Percentiles rank a stretch among this genome's conserved stretches.
phyloP scores from a whole-genome alignment of 164 flowering plant species.

The Magnolia sinica region DNA sequence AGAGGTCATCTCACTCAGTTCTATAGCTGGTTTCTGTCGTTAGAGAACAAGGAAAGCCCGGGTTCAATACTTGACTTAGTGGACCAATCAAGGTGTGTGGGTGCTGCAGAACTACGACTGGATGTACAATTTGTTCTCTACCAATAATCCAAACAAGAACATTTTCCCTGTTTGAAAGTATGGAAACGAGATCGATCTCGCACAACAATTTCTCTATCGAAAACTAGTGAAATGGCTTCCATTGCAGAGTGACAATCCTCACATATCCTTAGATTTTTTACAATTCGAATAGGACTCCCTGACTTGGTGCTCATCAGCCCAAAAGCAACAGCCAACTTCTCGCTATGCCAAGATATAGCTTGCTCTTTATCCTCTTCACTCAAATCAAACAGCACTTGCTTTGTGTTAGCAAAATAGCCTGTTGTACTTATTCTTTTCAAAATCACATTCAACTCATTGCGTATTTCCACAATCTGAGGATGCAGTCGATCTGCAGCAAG shows the following conservation, averaged over 20 bases:
- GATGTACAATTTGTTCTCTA: constrained; percentile 12
- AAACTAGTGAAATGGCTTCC: constrained; percentile 45
- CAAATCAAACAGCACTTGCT: constrained; percentile 44
- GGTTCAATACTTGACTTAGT: too few relatives aligned
- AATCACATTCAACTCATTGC: constrained; percentile 32
- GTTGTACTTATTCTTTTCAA: constrained; percentile 22
- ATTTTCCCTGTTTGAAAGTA: constrained; percentile 39
- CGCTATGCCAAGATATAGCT: constrained; percentile 50
- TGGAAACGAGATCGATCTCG: constrained; percentile 53
- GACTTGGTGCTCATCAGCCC: constrained; percentile 39
- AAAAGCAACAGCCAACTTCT: constrained; percentile 60
- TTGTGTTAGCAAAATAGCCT: constrained; percentile 40
- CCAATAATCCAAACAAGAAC: constrained; percentile 51
- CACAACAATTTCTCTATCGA: constrained; percentile 42
- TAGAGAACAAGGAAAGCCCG: too few relatives aligned
- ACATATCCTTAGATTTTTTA: constrained; percentile 5
- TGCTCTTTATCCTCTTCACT: constrained; percentile 49
- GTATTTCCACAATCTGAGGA: constrained; percentile 27
- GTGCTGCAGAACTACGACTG: not conserved
- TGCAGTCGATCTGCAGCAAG: constrained; percentile 20
- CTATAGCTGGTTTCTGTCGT: too few relatives aligned
- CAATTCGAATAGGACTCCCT: constrained; percentile 39
- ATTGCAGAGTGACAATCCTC: constrained; percentile 37
- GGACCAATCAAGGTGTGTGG: not conserved
- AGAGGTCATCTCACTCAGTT: too few relatives aligned